Conservation (phyloP, 2,329 filamentous ascomycete species). For the Scedosporium dehoogii region DNA sequence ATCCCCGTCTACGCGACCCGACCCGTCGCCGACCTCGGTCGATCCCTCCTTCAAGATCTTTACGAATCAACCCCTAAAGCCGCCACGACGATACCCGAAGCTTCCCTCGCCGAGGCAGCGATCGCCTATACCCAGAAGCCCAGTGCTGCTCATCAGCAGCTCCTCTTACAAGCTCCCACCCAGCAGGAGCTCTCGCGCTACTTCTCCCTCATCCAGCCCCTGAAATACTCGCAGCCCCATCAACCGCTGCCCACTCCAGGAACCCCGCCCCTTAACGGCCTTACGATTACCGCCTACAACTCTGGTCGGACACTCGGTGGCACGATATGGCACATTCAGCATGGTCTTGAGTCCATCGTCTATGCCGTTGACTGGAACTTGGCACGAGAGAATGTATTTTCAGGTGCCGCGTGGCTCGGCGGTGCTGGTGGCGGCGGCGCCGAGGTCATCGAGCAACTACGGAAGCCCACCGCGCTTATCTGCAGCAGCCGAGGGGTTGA, state of each 20-base stretch:
- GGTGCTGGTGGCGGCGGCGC: conserved; percentile 70
- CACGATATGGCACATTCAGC: conserved; percentile 98
- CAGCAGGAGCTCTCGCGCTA: conserved; percentile 84
- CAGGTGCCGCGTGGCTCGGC: conserved; percentile 88
- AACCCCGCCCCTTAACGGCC: conserved; percentile 77
- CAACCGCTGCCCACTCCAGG: conserved; percentile 80
- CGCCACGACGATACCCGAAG: conserved; percentile 67
- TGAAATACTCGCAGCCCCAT: conserved; percentile 96
- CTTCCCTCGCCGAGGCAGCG: conserved; percentile 56
- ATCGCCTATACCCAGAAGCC: conserved; percentile 44
- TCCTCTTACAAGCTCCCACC: conserved; percentile 61
- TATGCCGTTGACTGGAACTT: conserved; percentile 99
- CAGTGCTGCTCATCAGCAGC: conserved; percentile 36
- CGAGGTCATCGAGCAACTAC: conserved; percentile 86
- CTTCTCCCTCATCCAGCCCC: conserved; percentile 79
- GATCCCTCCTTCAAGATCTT: conserved; percentile 82
- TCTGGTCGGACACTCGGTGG: conserved; percentile 92
- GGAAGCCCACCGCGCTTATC: conserved; percentile 86
- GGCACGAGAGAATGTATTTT: conserved; percentile 87
- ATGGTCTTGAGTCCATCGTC: conserved; percentile 91
- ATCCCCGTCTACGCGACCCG: conserved; percentile 92
- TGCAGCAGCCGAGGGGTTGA: conserved; percentile 81
- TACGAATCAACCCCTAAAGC: conserved; percentile 86
- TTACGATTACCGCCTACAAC: conserved; percentile 94
- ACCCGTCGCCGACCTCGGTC: conserved; percentile 85